Conservation (phyloP, 768 basidiomycete species). For the Amanita jacksonii region DNA sequence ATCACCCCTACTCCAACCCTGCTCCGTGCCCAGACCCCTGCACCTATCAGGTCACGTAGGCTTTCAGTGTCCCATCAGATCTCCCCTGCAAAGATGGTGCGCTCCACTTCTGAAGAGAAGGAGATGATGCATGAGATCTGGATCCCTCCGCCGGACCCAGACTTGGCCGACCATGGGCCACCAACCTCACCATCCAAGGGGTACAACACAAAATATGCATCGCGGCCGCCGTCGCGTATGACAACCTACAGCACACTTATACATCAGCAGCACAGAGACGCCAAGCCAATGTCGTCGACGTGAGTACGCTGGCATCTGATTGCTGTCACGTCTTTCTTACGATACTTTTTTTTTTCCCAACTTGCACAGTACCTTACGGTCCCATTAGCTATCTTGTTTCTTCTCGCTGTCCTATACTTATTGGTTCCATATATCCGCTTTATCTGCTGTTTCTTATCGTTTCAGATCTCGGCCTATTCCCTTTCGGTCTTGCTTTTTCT, state of each 20-base stretch:
- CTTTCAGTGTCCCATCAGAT: conserved; percentile 30
- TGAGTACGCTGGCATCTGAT: background rate
- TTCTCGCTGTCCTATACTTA: conserved; percentile 9
- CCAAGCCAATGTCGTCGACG: conserved; percentile 4
- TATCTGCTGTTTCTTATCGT: background rate
- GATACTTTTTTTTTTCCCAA: conserved; percentile 1
- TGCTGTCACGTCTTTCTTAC: background rate
- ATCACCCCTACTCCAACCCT: conserved; percentile 18
- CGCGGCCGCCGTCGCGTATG: conserved; percentile 9
- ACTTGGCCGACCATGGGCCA: conserved; percentile 8
- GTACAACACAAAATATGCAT: conserved; percentile 6
- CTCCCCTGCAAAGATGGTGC: conserved; percentile 47
- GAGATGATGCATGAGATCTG: conserved; percentile 48
- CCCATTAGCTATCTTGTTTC: background rate
- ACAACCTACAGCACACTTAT: conserved; percentile 8
- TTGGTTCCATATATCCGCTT: background rate
- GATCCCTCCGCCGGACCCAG: conserved; percentile 38
- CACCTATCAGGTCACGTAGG: conserved; percentile 35
- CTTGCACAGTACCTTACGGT: background rate
- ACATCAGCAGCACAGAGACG: conserved; percentile 6
- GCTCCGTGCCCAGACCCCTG: conserved; percentile 19
- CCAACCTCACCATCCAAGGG: conserved; percentile 3
- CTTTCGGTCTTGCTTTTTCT: background rate
- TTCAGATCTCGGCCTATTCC: background rate
- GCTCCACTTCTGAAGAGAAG: conserved; percentile 62